Conservation (phyloP, 2,329 filamentous ascomycete species). For the Trichoderma semiorbis region DNA sequence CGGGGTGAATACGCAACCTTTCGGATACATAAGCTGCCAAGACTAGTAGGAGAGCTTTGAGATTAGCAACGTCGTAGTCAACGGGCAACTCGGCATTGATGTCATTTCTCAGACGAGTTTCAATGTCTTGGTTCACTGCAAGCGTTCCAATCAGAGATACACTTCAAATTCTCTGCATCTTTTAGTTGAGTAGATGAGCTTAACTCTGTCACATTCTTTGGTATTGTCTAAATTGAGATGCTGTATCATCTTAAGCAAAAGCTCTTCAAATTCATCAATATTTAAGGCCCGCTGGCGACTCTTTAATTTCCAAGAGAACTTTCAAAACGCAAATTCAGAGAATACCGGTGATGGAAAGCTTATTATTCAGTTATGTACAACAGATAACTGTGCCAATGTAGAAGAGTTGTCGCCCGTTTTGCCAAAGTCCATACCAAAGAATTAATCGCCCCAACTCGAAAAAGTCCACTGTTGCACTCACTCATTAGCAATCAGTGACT, state of each 20-base stretch:
- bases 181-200: background rate
- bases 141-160: background rate
- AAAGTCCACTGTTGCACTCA: background rate
- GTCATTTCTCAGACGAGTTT: background rate
- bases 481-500: background rate
- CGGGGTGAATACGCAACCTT: background rate
- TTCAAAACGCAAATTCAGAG: background rate
- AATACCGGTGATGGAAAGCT: background rate
- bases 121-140: background rate
- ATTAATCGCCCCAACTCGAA: background rate
- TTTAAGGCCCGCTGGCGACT: background rate
- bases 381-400: background rate
- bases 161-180: background rate
- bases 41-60: background rate
- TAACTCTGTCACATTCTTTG: background rate
- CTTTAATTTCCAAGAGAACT: background rate
- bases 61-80: background rate
- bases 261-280: background rate
- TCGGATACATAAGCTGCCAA: background rate
- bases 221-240: background rate
- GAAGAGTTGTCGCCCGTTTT: background rate
- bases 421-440: background rate
- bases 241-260: background rate
- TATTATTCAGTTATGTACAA: background rate
- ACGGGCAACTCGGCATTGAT: background rate